These are phyloP conservation scores for Penicillium salamii DNA, from an alignment of 495 filamentous ascomycete genomes.

Conservation along the genomic window DNA sequence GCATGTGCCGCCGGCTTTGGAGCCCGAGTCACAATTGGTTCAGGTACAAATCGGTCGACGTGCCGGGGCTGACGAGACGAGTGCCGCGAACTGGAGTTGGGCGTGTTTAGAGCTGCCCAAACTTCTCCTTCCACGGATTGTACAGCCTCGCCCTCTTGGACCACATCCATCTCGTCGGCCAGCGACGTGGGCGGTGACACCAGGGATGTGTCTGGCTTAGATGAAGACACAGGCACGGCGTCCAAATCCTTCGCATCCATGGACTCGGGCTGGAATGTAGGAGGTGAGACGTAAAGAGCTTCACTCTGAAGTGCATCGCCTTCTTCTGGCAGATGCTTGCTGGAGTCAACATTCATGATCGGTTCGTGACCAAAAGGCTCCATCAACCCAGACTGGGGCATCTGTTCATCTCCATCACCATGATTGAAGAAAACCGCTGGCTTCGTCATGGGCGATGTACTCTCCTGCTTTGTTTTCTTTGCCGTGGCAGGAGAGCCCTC, in stretches of 20 bases:
- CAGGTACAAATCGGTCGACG: slow-evolving; percentile 42
- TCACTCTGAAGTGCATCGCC: slow-evolving; percentile 20
- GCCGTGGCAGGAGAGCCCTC: slow-evolving; percentile 16
- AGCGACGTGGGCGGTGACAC: slow-evolving; percentile 54
- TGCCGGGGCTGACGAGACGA: slow-evolving; percentile 50
- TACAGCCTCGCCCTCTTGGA: slow-evolving; percentile 30
- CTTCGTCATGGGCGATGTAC: slow-evolving; percentile 31
- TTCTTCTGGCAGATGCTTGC: slow-evolving; percentile 10
- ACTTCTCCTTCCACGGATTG: slow-evolving; percentile 39
- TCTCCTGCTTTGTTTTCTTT: slow-evolving; percentile 43
- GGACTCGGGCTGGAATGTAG: slow-evolving; percentile 33
- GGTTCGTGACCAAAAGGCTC: slow-evolving; percentile 10
- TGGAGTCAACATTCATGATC: slow-evolving; percentile 1
- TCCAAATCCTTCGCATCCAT: slow-evolving; percentile 32
- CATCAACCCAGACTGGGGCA: slow-evolving; percentile 10
- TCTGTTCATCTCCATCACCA: slow-evolving; percentile 8
- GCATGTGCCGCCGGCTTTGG: slow-evolving; percentile 26
- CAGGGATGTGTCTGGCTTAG: slow-evolving; percentile 41
- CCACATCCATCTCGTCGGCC: slow-evolving; percentile 44
- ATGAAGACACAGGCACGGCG: slow-evolving; percentile 24
- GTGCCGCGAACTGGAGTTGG: slow-evolving; percentile 48
- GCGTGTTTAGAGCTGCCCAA: slow-evolving; percentile 34
- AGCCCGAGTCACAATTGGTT: slow-evolving; percentile 28
- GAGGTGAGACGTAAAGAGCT: slow-evolving; percentile 39
- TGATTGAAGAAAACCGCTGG: slow-evolving; percentile 19